These are phyloP conservation scores for Schwanniomyces pseudopolymorphus DNA, from an alignment of 805 yeast species.

Conservation along the genomic window DNA sequence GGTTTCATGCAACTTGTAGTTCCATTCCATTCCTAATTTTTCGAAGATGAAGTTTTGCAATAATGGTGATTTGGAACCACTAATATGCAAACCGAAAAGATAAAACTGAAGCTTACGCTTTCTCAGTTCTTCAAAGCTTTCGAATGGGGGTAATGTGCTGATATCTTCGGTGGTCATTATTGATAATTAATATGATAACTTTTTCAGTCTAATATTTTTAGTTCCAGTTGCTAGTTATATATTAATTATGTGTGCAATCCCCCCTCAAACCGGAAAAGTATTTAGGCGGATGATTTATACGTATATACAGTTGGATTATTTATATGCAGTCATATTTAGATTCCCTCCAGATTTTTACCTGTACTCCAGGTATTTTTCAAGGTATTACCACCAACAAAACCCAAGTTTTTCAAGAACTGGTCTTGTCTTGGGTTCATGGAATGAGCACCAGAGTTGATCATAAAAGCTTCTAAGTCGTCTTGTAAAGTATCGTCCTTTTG, in stretches of 20 bases:
- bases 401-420: constrained; percentile 1
- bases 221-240: background rate
- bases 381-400: background rate
- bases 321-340: background rate
- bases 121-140: constrained; percentile 6
- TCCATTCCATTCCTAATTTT: constrained; percentile 22
- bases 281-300: background rate
- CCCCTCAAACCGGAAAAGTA: background rate
- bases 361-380: background rate
- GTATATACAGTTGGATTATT: background rate
- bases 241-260: background rate
- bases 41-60: constrained; percentile 25
- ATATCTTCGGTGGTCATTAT: background rate
- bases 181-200: background rate
- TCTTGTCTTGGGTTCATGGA: background rate
- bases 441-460: background rate
- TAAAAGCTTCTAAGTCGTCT: constrained; percentile 3
- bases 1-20: constrained; percentile 22
- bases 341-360: background rate
- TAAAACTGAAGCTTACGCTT: constrained; percentile 6
- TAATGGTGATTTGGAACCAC: constrained; percentile 27
- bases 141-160: background rate
- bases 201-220: background rate
- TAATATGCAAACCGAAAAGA: constrained; percentile 21
- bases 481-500: background rate